A percentile compares a stretch with the other conserved stretches of the same genome.
Evolutionary conservation across 805 yeast species (phyloP).

Genomic region (Vanderwaltozyma polyspora): DNA sequence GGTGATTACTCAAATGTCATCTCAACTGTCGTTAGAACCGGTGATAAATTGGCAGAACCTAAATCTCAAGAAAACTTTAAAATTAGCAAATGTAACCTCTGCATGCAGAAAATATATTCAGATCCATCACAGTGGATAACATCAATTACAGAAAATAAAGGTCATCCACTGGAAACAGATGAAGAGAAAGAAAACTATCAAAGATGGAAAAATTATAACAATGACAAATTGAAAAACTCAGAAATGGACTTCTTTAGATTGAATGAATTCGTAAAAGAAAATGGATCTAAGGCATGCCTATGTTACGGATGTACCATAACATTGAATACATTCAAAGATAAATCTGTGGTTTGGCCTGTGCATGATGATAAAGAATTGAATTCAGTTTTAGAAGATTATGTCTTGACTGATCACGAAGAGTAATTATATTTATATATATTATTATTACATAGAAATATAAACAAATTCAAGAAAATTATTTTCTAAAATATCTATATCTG

Average conservation of each 20-base stretch:
- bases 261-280: constrained; percentile 12
- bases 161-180: constrained; percentile 37
- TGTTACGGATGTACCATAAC: constrained; percentile 74
- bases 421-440: constrained; percentile 1
- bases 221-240: not conserved
- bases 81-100: constrained; percentile 38
- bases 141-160: constrained; percentile 51
- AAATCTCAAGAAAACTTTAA: constrained; percentile 6
- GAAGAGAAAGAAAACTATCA: constrained; percentile 31
- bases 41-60: constrained; percentile 58
- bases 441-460: not conserved
- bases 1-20: constrained; percentile 78
- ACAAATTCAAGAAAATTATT: not conserved
- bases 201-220: constrained; percentile 20
- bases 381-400: constrained; percentile 38
- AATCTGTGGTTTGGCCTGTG: constrained; percentile 32
- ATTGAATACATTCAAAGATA: constrained; percentile 33
- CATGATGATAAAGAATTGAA: constrained; percentile 24
- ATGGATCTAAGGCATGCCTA: constrained; percentile 24
- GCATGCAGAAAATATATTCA: constrained; percentile 42
- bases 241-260: constrained; percentile 3
- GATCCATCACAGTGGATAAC: constrained; percentile 58
- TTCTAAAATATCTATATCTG: not conserved
- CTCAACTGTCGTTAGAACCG: constrained; percentile 85
- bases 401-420: constrained; percentile 31